Evolutionary conservation across 306 rosid genomes (phyloP).

Genomic region (Quillaja saponaria): DNA sequence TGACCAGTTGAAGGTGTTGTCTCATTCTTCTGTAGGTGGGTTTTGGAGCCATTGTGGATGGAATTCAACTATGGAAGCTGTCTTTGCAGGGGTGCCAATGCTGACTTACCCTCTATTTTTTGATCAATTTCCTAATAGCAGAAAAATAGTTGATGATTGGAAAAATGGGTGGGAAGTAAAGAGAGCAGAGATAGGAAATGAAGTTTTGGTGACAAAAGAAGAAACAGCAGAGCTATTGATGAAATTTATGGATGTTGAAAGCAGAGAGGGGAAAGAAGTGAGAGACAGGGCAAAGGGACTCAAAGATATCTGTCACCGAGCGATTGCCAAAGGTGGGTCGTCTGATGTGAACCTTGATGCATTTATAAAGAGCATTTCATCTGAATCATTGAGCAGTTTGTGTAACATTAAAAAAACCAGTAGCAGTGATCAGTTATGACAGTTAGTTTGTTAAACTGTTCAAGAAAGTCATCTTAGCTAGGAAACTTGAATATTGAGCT

Average conservation of each 20-base stretch:
- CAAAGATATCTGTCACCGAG: slow-evolving; percentile 36
- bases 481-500: too few relatives aligned
- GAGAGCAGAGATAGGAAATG: slow-evolving; percentile 20
- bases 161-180: slow-evolving; percentile 41
- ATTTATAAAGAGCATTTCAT: slow-evolving; percentile 37
- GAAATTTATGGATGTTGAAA: slow-evolving; percentile 40
- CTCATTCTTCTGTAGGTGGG: slow-evolving; percentile 44
- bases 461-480: too few relatives aligned
- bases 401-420: too few relatives aligned
- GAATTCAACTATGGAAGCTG: slow-evolving; percentile 53
- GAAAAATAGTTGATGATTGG: slow-evolving; percentile 51
- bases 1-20: slow-evolving; percentile 58
- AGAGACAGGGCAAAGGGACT: slow-evolving; percentile 46
- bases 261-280: slow-evolving; percentile 33
- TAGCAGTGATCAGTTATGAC: too few relatives aligned
- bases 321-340: slow-evolving; percentile 46
- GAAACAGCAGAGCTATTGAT: slow-evolving; percentile 27
- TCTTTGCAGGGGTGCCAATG: slow-evolving; percentile 49
- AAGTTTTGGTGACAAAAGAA: slow-evolving; percentile 24
- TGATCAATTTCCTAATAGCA: slow-evolving; percentile 52
- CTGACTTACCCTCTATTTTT: slow-evolving; percentile 48
- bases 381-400: too few relatives aligned
- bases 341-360: slow-evolving; percentile 44
- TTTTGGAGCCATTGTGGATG: slow-evolving; percentile 69
- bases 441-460: too few relatives aligned